Base-by-base conservation (phyloP, 805 yeast species). In the Starmerella cellae region DNA sequence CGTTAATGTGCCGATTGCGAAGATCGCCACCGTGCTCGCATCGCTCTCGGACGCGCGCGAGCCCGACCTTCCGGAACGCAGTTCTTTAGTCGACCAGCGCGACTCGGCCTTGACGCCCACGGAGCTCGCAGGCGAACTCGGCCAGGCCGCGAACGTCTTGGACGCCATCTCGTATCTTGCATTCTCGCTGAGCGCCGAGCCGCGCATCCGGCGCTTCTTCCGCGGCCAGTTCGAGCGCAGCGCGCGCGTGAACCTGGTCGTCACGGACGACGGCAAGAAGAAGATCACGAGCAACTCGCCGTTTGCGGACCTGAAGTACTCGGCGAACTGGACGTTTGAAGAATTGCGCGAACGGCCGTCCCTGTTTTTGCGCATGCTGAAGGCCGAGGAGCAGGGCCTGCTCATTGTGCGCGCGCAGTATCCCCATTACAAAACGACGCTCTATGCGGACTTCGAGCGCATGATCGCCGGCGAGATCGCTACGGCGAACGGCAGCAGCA, bases 281-380 rank as follows among this genome's bases (percentile, higher is more conserved):
- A 77, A 78, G 51, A 88, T 91, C 45, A 91, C 79, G 51, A 77
- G 73, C 41, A 78, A 77, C 51, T 78, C 87, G 41, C 80, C 85
- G 2, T 87, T 77, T 55, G 84, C 82, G 45, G 94, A 84, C 56
- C 78, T 91, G 64, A 91, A 91, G 58, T 91, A 91, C 61, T 93
- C 95, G 19, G 71, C 75, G 43, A 82, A 84, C 61, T 73, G 91
- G 57, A 69, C 82, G 2, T 77, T 87, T 14, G 70, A 71, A n/a
- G 84, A 84, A 44, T 74, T 91, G 55, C 70, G 74, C 5, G 66
- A 66, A 30, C 69, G 74, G 43, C 97, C 98, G 1, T 94, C 84
- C 53, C 64, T 80, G 32, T 83, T 81, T 52, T 66, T 91, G 55
- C 73, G 93, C 55, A 91, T 91, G 94, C 63, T 87, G 38, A 87